These are phyloP conservation scores for Lasiodiplodia sp. DNA, from an alignment of 2,329 filamentous ascomycete genomes.

Conservation along the genomic window DNA sequence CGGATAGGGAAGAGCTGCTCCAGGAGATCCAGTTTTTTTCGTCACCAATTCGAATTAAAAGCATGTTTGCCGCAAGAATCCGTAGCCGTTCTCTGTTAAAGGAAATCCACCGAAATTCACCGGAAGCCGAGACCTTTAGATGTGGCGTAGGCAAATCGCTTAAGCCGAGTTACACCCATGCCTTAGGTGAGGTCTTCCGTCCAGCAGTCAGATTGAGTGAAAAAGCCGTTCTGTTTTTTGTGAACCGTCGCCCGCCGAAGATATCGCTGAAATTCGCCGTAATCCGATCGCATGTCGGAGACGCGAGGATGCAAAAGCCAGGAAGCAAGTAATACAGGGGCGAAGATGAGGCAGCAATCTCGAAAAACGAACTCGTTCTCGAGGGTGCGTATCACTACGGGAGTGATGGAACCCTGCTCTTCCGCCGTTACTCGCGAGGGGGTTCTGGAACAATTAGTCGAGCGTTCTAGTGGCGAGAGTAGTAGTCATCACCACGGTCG, in stretches of 20 bases:
- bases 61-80: constrained; percentile 30
- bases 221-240: constrained; percentile 24
- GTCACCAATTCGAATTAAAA: constrained; percentile 32
- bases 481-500: constrained; percentile 52
- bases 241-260: constrained; percentile 27
- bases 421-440: constrained; percentile 35
- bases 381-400: constrained; percentile 22
- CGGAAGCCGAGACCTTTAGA: constrained; percentile 30
- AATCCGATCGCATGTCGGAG: constrained; percentile 19
- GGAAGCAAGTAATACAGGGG: constrained; percentile 30
- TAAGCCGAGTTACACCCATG: constrained; percentile 29
- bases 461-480: constrained; percentile 49
- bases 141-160: constrained; percentile 25
- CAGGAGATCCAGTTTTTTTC: constrained; percentile 31
- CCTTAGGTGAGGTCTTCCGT: constrained; percentile 27
- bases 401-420: constrained; percentile 19
- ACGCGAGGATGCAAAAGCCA: constrained; percentile 25
- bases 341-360: constrained; percentile 30
- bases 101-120: constrained; percentile 47
- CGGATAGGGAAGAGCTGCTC: constrained; percentile 29
- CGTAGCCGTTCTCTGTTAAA: constrained; percentile 36
- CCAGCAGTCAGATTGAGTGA: constrained; percentile 27
- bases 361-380: constrained; percentile 11
- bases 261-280: constrained; percentile 29
- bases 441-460: constrained; percentile 40